These are phyloP conservation scores for Peziza echinospora DNA, from an alignment of 495 filamentous ascomycete species.

Conservation along the genomic window DNA sequence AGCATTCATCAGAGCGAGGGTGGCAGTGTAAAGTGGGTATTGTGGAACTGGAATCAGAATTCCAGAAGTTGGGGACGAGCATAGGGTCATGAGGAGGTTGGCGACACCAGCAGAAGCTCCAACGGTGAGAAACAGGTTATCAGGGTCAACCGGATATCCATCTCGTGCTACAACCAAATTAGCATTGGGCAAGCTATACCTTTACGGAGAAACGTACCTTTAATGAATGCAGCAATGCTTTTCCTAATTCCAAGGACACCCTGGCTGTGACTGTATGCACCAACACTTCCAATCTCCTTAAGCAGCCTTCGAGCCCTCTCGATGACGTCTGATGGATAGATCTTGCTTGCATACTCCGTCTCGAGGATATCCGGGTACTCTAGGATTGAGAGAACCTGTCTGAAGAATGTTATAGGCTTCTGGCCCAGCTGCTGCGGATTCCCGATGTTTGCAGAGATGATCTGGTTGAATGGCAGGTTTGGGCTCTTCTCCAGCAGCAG, in stretches of 20 bases:
- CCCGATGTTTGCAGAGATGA: slow-evolving; percentile 95
- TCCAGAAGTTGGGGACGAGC: slow-evolving; percentile 53
- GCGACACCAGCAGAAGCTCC: slow-evolving; percentile 89
- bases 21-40: slow-evolving; percentile 94
- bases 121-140: slow-evolving; percentile 64
- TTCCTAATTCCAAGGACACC: slow-evolving; percentile 66
- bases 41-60: slow-evolving; percentile 91
- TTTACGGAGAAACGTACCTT: slow-evolving; percentile 30
- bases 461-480: slow-evolving; percentile 62
- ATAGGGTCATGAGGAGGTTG: slow-evolving; percentile 78
- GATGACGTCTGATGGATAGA: slow-evolving; percentile 46
- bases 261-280: slow-evolving; percentile 88
- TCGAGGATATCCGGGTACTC: slow-evolving; percentile 74
- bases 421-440: slow-evolving; percentile 98
- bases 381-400: slow-evolving; percentile 82
- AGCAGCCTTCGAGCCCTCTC: slow-evolving; percentile 61
- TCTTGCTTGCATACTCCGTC: slow-evolving; percentile 34
- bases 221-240: slow-evolving; percentile 79
- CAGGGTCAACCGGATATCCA: slow-evolving; percentile 57
- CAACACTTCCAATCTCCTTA: slow-evolving; percentile 66
- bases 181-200: slow-evolving; percentile 3
- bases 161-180: slow-evolving; percentile 38
- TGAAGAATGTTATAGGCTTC: slow-evolving; percentile 97
- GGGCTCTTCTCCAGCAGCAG: slow-evolving; percentile 28
- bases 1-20: slow-evolving; percentile 65